These are phyloP conservation scores for Sclerotinia subarctica DNA, from an alignment of 2,329 filamentous ascomycete species.

Conservation along the genomic window DNA sequence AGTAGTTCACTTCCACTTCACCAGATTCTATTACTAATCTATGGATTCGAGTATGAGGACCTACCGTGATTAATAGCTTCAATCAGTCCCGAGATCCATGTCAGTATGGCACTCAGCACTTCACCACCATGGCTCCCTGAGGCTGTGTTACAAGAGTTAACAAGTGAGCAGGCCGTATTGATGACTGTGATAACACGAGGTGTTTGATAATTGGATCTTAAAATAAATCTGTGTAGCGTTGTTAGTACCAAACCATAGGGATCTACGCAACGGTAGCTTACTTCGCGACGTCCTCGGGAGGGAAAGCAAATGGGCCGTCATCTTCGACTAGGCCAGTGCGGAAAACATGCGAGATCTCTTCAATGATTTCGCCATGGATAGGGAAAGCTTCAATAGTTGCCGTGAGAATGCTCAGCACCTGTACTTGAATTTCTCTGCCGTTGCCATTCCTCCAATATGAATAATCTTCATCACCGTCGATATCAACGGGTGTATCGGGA, in stretches of 20 bases:
- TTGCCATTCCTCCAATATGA: slow-evolving; percentile 49
- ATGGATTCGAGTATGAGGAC: slow-evolving; percentile 23
- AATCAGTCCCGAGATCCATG: slow-evolving; percentile 62
- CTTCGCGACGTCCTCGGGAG: slow-evolving; percentile 60
- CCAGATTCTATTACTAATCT: background rate
- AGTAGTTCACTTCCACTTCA: background rate
- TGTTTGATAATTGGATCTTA: slow-evolving; percentile 55
- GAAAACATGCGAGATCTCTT: slow-evolving; percentile 68
- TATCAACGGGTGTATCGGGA: slow-evolving; percentile 63
- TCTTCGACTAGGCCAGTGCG: slow-evolving; percentile 74
- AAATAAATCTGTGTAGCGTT: slow-evolving; percentile 48
- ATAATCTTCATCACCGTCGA: slow-evolving; percentile 51
- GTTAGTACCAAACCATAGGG: background rate
- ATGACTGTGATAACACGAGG: slow-evolving; percentile 67
- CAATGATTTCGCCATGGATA: slow-evolving; percentile 63
- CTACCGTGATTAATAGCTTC: slow-evolving; percentile 55
- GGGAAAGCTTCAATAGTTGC: slow-evolving; percentile 53
- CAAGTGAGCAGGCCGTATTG: slow-evolving; percentile 67
- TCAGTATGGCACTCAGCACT: slow-evolving; percentile 53
- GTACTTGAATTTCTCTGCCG: slow-evolving; percentile 49
- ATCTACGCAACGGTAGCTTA: background rate
- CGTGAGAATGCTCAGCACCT: slow-evolving; percentile 50
- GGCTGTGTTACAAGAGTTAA: slow-evolving; percentile 55
- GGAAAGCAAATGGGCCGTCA: slow-evolving; percentile 74
- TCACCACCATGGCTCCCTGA: slow-evolving; percentile 46